Percentiles rank a stretch among this genome's conserved stretches.
Evolutionary conservation across 495 filamentous ascomycete species (phyloP).

Genomic region (Articulospora tetracladia): DNA sequence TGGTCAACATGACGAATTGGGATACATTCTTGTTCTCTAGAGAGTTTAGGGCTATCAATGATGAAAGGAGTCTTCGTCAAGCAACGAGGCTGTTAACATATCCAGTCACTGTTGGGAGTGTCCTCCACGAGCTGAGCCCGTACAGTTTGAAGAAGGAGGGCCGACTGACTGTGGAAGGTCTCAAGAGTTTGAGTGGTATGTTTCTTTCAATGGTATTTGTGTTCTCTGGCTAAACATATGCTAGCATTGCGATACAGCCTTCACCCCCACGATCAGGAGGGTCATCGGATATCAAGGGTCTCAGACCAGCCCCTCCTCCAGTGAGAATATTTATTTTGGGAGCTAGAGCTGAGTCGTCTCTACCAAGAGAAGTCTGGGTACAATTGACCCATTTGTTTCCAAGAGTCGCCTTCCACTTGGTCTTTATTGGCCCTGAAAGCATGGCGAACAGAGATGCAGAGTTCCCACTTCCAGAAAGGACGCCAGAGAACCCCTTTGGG

Average conservation of each 20-base stretch:
- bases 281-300: conserved; percentile 67
- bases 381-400: conserved; percentile 92
- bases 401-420: conserved; percentile 69
- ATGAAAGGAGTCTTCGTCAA: conserved; percentile 82
- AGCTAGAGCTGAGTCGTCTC: conserved; percentile 91
- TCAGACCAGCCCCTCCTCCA: conserved; percentile 78
- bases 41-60: conserved; percentile 83
- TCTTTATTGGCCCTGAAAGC: conserved; percentile 94
- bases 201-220: neutral
- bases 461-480: conserved; percentile 83
- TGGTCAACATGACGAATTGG: conserved; percentile 98
- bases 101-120: conserved; percentile 83
- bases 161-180: conserved; percentile 77
- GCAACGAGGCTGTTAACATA: conserved; percentile 91
- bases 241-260: conserved; percentile 87
- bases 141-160: conserved; percentile 71
- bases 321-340: conserved; percentile 92
- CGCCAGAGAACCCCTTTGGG: conserved; percentile 82
- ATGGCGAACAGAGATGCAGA: conserved; percentile 89
- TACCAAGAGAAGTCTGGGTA: conserved; percentile 90
- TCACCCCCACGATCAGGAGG: conserved; percentile 81
- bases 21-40: conserved; percentile 92
- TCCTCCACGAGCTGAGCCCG: conserved; percentile 90
- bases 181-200: conserved; percentile 89
- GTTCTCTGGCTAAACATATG: neutral